Percentiles rank a stretch among this genome's conserved stretches.
Evolutionary conservation across 2,329 filamentous ascomycete species (phyloP).

Genomic region (Nothomitra cinnamomea): DNA sequence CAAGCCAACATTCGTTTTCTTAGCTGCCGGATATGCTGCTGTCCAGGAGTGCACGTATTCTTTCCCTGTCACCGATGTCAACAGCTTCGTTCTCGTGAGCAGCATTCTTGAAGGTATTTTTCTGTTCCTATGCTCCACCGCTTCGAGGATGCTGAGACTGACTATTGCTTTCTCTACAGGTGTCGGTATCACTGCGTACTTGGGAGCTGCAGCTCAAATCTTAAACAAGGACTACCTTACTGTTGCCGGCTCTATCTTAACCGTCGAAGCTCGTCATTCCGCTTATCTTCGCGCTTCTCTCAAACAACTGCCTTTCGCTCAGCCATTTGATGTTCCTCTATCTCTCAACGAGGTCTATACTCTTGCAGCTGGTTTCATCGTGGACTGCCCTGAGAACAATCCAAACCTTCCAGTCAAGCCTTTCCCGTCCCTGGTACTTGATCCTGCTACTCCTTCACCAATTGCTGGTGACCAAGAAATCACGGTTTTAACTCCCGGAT

Average conservation of each 20-base stretch:
- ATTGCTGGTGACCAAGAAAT: constrained; percentile 17
- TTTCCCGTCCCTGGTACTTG: constrained; percentile 31
- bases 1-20: constrained; percentile 17
- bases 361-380: constrained; percentile 46
- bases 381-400: constrained; percentile 37
- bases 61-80: constrained; percentile 32
- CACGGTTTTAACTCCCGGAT: not conserved
- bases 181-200: constrained; percentile 41
- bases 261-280: constrained; percentile 46
- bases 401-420: constrained; percentile 40
- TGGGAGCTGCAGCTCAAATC: constrained; percentile 43
- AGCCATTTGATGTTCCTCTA: constrained; percentile 43
- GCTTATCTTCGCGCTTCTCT: constrained; percentile 39
- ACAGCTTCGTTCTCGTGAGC: constrained; percentile 34
- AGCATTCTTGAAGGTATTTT: constrained; percentile 32
- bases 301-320: constrained; percentile 35
- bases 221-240: constrained; percentile 40
- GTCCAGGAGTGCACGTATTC: constrained; percentile 38
- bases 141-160: not conserved
- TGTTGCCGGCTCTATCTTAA: constrained; percentile 44
- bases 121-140: not conserved
- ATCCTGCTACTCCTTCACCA: constrained; percentile 4
- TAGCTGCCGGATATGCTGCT: constrained; percentile 30
- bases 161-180: constrained; percentile 11
- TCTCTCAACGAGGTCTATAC: constrained; percentile 43